Base-by-base conservation (phyloP, 805 yeast species). In the Myxozyma neotropica region DNA sequence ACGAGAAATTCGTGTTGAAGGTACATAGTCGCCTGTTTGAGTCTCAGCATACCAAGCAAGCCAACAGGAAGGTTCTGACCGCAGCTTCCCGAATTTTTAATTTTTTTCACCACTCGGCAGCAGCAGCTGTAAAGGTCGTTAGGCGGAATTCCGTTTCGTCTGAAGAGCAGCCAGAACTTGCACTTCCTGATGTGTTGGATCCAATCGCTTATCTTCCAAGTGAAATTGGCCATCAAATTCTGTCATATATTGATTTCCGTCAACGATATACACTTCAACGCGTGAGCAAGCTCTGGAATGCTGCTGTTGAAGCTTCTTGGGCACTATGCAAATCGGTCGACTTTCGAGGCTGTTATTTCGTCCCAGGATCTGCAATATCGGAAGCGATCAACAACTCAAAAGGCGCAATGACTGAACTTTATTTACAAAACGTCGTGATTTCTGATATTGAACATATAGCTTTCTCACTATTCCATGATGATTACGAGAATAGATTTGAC, bases 151-250 rank as follows among this genome's bases (percentile, higher is more conserved):
- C 53, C 15, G 15, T 19, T 12, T 19, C 35, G 2, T 15, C 24
- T 23, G 53, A 36, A 17, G 33, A 48, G 10, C 24, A 8, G 29
- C 8, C n/a, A 35, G 13, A n/a, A 13, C 35, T 3, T 12, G 12
- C 26, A 15, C 17, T 38, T 38, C n/a, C 43, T 12, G 19, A 19
- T n/a, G n/a, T 27, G 13, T 12, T 17, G 4, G 53, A 48, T 36
- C 53, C 53, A 12, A 36, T 48, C 24, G 53, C 31, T n/a, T 26
- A 15, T 48, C 53, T 48, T 35, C 53, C 53, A 4, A 48, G 53
- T 24, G 53, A 48, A n/a, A 48, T 48, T 13, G 53, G 53, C 12
- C 43, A 48, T 12, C 43, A 23, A n/a, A 48, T 48, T 17, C 33
- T 48, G 15, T 33, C 53, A 5, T 36, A 33, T 24, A 40, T 48